Evolutionary conservation across 2,329 filamentous ascomycete genomes (phyloP), one percentile per base, ranked within the genome.

Genomic region (Aspergillaceae sp.): DNA sequence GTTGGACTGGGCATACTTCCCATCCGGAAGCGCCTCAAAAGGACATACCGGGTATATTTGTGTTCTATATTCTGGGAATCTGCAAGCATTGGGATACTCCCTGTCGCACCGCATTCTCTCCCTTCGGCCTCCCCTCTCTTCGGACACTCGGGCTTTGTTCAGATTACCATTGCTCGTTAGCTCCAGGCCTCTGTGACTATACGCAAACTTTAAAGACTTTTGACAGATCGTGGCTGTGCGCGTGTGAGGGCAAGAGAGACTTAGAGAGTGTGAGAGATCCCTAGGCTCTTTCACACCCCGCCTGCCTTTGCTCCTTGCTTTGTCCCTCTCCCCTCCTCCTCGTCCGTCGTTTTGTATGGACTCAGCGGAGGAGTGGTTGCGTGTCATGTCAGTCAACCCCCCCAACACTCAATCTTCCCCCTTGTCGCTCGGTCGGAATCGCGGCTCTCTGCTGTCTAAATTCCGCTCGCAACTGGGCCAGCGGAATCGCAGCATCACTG

Each of bases 401-500:
- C 51, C 60, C 48, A 49, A 57, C 54, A 47, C 57, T 50, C 56
- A 57, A 50, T 48, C 62, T 51, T 57, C 63, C 49, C 54, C 63
- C 44, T 58, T 61, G 55, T 57, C 63, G 56, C 63, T 63, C 52
- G 56, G 66, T 57, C 64, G 69, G 53, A 67, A 65, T 59, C 65
- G 65, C 57, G 59, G 52, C 50, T 72, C 66, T 36, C 54, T 74
- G 40, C 60, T 82, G 40, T 76, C 76, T 47, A 75, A 75, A 56
- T 70, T 83, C 53, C 74, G 75, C 46, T 75, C 74, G 48, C 75
- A 77, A 29, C 73, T 83, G 56, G 67, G 73, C 40, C 64, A 67
- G 49, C 63, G 70, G 43, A 70, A 77, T 53, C 76, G 78, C 56
- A 76, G 74, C 57, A 73, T 80, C 56, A 72, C 76, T 55, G 79